phyloP scores from a whole-genome alignment of 768 basidiomycete genomes.

The Amyloporia xantha region DNA sequence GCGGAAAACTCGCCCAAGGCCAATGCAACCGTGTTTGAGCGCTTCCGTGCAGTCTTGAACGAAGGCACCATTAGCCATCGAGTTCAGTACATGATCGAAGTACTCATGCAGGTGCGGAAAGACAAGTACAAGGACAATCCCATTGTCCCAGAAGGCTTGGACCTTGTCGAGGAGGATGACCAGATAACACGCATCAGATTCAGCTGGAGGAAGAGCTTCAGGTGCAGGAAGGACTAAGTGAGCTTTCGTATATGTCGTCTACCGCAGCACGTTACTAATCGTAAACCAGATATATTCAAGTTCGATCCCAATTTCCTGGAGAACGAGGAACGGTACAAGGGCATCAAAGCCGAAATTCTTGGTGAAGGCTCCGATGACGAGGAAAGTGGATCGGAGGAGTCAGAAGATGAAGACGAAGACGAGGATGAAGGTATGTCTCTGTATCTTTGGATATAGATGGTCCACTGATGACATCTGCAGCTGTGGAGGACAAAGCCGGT shows the following conservation, averaged over 20 bases:
- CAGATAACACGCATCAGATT: conserved; percentile 96
- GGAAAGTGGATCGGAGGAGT: conserved; percentile 49
- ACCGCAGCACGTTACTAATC: not conserved
- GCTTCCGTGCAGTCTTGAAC: conserved; percentile 94
- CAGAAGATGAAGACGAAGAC: conserved; percentile 51
- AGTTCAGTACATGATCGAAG: conserved; percentile 99
- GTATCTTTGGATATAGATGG: conserved; percentile 6
- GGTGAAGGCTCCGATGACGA: conserved; percentile 82
- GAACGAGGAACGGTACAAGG: conserved; percentile 91
- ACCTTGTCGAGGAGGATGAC: conserved; percentile 96
- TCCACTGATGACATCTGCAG: conserved; percentile 26
- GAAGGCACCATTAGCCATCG: conserved; percentile 93
- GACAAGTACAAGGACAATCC: conserved; percentile 99
- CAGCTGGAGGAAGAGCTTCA: conserved; percentile 90
- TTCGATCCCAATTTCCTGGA: conserved; percentile 80
- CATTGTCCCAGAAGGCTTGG: conserved; percentile 86
- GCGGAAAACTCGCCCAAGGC: conserved; percentile 91
- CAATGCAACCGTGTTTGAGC: conserved; percentile 91
- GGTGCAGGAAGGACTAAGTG: conserved; percentile 91
- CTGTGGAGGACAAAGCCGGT: conserved; percentile 73
- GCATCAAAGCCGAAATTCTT: conserved; percentile 89
- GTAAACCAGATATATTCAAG: conserved; percentile 82
- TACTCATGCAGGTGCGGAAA: conserved; percentile 97
- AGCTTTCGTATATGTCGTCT: conserved; percentile 25
- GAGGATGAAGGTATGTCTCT: conserved; percentile 38